These are phyloP conservation scores for Fomes fomentarius DNA, from an alignment of 1,284 basidiomycete genomes.

Conservation along the genomic window DNA sequence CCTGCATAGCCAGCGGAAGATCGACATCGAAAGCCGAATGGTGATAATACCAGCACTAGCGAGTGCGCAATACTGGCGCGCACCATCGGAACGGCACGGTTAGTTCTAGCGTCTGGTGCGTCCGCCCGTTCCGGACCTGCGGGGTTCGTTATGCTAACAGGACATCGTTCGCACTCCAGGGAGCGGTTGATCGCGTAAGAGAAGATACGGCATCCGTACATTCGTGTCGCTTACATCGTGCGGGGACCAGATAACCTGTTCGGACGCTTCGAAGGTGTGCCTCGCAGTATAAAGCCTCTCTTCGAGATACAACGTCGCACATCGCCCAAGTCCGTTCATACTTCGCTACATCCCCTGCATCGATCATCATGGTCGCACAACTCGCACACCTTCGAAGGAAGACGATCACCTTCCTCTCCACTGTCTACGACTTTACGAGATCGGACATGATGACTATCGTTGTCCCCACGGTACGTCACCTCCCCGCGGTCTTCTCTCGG, in stretches of 20 bases:
- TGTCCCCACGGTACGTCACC: conserved; percentile 37
- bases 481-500: neutral
- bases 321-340: too few relatives aligned
- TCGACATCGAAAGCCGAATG: neutral
- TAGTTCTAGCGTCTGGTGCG: neutral
- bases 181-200: neutral
- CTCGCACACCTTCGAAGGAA: neutral
- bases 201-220: neutral
- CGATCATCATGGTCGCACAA: neutral
- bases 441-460: conserved; percentile 43
- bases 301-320: neutral
- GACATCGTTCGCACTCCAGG: neutral
- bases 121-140: neutral
- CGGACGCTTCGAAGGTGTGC: neutral
- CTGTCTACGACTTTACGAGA: conserved; percentile 38
- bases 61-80: neutral
- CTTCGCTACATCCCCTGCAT: neutral
- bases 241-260: neutral
- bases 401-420: conserved; percentile 3
- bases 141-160: neutral
- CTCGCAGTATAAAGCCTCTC: neutral
- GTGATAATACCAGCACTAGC: neutral
- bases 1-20: neutral
- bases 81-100: neutral
- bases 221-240: neutral